Evolutionary conservation across 805 yeast species (phyloP), one percentile per base, ranked within the genome.

Genomic region (Jamesozyma rosinii): DNA sequence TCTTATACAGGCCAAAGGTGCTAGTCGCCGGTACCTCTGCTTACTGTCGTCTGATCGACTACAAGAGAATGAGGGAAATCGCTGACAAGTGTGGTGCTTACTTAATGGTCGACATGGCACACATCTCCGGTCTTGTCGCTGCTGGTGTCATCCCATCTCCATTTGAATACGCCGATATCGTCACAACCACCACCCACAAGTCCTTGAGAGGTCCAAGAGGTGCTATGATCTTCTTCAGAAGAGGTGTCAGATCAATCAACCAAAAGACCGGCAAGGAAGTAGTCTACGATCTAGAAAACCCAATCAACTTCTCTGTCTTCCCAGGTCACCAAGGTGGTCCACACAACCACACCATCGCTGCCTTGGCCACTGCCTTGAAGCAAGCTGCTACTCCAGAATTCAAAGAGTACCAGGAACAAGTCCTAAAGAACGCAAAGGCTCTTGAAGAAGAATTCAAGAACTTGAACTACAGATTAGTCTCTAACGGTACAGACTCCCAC

Each of bases 321-420:
- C 98, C 98, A 59, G 98, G 95, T 54, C 98, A 92, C 70, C 98
- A 92, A 75, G 98, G 98, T 75, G 98, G 98, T 65, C 98, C 98
- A 58, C 97, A 92, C 72, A 92, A 92, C 76, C 98, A 92, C 72
- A 92, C 98, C 54, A 92, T 92, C 64, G 83, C 97, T 55, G 98
- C 97, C 30, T 72, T 92, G 59, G 97, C 97, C 15, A 92, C 89
- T 51, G 97, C 98, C 41, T 78, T 92, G 65, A 88, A 88, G 66
- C 98, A 92, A 73, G 94, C 95, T 48, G 74, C 78, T 51, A 72
- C 86, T 41, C 95, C 94, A 47, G 97, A 89, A 67, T 92, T 82
- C 72, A 83, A 77, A 66, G 83, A 77, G 61, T 90, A 90, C 72
- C 98, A 92, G 73, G 63, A 74, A 60, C 84, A 84, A 62, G 97